Conservation (phyloP, 2,329 filamentous ascomycete genomes). For the Trichophyton equinum region DNA sequence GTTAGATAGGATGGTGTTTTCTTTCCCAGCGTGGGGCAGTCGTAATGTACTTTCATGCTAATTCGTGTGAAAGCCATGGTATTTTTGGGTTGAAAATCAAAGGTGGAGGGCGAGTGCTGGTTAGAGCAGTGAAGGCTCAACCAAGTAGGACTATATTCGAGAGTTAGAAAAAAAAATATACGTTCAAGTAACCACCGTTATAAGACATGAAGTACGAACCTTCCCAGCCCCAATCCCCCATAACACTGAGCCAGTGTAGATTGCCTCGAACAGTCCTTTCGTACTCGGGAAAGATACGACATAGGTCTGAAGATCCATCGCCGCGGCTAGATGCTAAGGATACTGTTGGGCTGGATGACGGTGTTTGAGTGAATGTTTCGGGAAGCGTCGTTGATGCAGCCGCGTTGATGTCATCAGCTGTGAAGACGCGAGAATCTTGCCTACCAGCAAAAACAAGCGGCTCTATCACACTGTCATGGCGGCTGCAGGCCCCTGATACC, state of each 20-base stretch:
- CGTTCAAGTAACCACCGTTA: background rate
- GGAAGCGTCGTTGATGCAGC: background rate
- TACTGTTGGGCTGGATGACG: background rate
- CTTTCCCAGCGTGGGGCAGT: too few relatives aligned
- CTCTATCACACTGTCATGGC: background rate
- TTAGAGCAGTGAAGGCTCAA: background rate
- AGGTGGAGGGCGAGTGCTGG: background rate
- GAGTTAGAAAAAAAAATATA: background rate
- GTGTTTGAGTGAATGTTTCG: background rate
- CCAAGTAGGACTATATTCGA: background rate
- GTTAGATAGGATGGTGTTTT: too few relatives aligned
- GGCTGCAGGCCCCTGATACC: slow-evolving; percentile 4
- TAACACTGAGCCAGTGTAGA: slow-evolving; percentile 58
- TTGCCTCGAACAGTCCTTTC: slow-evolving; percentile 53
- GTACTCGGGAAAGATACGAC: slow-evolving; percentile 38
- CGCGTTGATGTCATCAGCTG: background rate
- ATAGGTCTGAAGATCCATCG: slow-evolving; percentile 20
- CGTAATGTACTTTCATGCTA: too few relatives aligned
- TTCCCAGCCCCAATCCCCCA: slow-evolving; percentile 63
- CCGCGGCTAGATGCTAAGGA: slow-evolving; percentile 1
- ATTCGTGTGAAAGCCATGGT: too few relatives aligned
- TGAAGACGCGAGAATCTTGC: background rate
- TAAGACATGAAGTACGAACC: slow-evolving; percentile 29
- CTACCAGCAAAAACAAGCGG: background rate
- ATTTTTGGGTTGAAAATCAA: background rate